Percentiles rank a stretch among this genome's conserved stretches.
phyloP scores from a whole-genome alignment of 2,329 filamentous ascomycete genomes.

The Eutypa lata region DNA sequence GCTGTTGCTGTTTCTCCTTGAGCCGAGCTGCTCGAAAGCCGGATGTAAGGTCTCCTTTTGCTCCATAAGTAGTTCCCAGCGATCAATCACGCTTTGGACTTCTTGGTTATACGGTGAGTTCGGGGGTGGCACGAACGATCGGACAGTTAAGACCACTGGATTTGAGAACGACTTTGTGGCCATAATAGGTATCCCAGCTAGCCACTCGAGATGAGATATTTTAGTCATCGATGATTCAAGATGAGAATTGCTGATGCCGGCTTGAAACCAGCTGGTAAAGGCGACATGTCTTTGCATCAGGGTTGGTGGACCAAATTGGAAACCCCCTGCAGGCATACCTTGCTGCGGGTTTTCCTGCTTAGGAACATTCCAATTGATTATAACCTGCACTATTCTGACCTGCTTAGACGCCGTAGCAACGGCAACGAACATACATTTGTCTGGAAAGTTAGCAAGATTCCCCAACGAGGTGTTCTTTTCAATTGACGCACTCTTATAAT shows the following conservation, averaged over 20 bases:
- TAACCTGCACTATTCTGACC: conserved; percentile 69
- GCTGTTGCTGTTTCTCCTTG: conserved; percentile 53
- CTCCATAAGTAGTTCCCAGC: conserved; percentile 76
- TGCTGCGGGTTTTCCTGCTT: conserved; percentile 47
- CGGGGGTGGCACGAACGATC: conserved; percentile 56
- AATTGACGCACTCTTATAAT: conserved; percentile 58
- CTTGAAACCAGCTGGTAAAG: conserved; percentile 54
- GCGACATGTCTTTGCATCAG: conserved; percentile 56
- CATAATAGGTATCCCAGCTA: conserved; percentile 63
- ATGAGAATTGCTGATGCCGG: conserved; percentile 39
- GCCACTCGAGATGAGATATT: conserved; percentile 71
- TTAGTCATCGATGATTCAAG: conserved; percentile 53
- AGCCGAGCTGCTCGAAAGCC: conserved; percentile 72
- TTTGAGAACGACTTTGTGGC: conserved; percentile 52
- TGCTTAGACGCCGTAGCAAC: conserved; percentile 69
- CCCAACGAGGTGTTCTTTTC: not conserved
- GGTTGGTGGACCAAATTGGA: conserved; percentile 45
- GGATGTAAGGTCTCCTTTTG: conserved; percentile 65
- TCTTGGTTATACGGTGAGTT: conserved; percentile 59
- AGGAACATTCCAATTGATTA: conserved; percentile 69
- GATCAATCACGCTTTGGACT: conserved; percentile 70
- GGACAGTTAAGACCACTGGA: conserved; percentile 69
- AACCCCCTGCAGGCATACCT: conserved; percentile 39
- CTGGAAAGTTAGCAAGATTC: conserved; percentile 14
- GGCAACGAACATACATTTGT: conserved; percentile 57